Percentiles rank a stretch among this genome's conserved stretches.
phyloP scores from a whole-genome alignment of 1,139 yeast species.

The Saccharomyces pastorianus region DNA sequence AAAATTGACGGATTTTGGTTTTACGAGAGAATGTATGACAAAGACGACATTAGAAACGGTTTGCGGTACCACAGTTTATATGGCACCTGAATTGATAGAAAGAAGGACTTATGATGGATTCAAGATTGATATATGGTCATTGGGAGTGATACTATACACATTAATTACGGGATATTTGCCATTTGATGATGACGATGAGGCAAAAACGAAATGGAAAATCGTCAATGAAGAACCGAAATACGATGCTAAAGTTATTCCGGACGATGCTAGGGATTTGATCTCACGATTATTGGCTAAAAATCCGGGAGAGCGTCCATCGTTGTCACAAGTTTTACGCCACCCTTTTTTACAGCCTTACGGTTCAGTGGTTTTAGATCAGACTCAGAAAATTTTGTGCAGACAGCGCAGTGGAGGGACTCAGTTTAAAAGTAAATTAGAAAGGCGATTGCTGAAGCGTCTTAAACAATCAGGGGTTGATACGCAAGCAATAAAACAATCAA shows the following conservation, averaged over 20 bases:
- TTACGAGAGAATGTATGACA: slow-evolving; percentile 69
- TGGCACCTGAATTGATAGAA: slow-evolving; percentile 85
- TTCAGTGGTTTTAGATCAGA: slow-evolving; percentile 35
- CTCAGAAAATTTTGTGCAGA: slow-evolving; percentile 37
- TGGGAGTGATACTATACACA: slow-evolving; percentile 89
- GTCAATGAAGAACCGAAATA: slow-evolving; percentile 53
- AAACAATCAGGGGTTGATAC: slow-evolving; percentile 60
- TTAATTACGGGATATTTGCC: slow-evolving; percentile 86
- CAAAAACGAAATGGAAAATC: slow-evolving; percentile 52
- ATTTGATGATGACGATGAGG: slow-evolving; percentile 72
- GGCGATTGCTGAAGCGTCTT: slow-evolving; percentile 54
- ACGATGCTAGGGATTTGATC: slow-evolving; percentile 45
- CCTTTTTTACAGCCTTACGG: slow-evolving; percentile 53
- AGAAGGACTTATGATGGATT: slow-evolving; percentile 69
- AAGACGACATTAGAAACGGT: slow-evolving; percentile 63
- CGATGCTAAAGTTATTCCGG: slow-evolving; percentile 36
- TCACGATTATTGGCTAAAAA: slow-evolving; percentile 54
- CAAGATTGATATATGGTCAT: slow-evolving; percentile 81
- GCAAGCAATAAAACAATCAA: slow-evolving; percentile 53
- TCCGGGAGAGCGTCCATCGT: slow-evolving; percentile 56
- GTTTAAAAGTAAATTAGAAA: slow-evolving; percentile 57
- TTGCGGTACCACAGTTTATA: slow-evolving; percentile 91
- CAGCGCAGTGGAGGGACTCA: slow-evolving; percentile 35
- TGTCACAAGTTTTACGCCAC: slow-evolving; percentile 52
- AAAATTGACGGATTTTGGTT: slow-evolving; percentile 87